phyloP scores from a whole-genome alignment of 2,329 filamentous ascomycete species.

The Hymenoscyphus fructigenus region DNA sequence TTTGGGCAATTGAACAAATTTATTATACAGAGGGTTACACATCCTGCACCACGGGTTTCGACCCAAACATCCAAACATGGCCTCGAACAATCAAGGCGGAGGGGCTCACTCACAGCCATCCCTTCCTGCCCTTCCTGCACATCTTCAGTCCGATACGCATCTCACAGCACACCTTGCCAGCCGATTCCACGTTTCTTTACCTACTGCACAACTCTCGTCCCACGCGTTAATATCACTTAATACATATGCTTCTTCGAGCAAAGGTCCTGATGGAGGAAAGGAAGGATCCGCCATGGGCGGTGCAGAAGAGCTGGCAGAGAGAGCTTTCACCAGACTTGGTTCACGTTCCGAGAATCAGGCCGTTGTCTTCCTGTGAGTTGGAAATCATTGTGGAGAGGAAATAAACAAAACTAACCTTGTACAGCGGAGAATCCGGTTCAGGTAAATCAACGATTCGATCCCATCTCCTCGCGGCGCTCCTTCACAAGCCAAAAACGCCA shows the following conservation, averaged over 20 bases:
- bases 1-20: background rate
- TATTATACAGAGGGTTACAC: slow-evolving; percentile 11
- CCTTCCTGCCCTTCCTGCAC: slow-evolving; percentile 81
- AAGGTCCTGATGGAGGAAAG: slow-evolving; percentile 85
- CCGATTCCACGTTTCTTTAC: slow-evolving; percentile 88
- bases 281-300: slow-evolving; percentile 91
- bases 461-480: slow-evolving; percentile 80
- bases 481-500: slow-evolving; percentile 88
- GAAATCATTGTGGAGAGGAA: background rate
- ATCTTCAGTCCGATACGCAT: slow-evolving; percentile 75
- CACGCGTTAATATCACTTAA: slow-evolving; percentile 91
- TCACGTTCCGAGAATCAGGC: slow-evolving; percentile 91
- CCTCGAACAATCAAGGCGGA: slow-evolving; percentile 49
- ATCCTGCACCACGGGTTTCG: slow-evolving; percentile 25
- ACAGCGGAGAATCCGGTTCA: slow-evolving; percentile 88
- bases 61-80: slow-evolving; percentile 49
- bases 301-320: slow-evolving; percentile 85
- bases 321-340: slow-evolving; percentile 82
- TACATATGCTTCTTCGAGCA: slow-evolving; percentile 86
- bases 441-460: slow-evolving; percentile 94
- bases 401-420: slow-evolving; percentile 15
- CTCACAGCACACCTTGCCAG: slow-evolving; percentile 80
- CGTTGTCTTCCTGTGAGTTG: slow-evolving; percentile 82
- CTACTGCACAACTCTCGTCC: slow-evolving; percentile 84
- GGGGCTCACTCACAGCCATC: slow-evolving; percentile 79